phyloP scores from a whole-genome alignment of 768 basidiomycete genomes.

The Hydnum rufescens region DNA sequence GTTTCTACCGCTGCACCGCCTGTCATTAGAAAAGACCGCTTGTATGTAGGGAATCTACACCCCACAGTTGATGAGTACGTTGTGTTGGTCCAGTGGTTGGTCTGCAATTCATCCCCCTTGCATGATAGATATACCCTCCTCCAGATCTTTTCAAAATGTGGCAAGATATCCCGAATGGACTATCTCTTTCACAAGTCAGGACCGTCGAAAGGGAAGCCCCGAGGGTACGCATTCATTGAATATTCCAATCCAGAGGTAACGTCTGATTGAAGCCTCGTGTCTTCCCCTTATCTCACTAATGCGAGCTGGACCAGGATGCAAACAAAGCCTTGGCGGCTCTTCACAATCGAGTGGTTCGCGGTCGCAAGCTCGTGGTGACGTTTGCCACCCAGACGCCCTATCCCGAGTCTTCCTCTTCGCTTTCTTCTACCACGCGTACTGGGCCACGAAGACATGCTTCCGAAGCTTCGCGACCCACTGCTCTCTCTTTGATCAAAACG shows the following conservation, averaged over 20 bases:
- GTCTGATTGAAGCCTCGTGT: constrained; percentile 19
- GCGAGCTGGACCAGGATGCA: constrained; percentile 42
- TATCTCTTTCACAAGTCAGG: constrained; percentile 92
- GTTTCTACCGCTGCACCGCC: too few species aligned
- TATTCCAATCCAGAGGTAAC: constrained; percentile 56
- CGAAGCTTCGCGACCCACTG: constrained; percentile 56
- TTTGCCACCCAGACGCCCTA: constrained; percentile 48
- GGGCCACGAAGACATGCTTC: constrained; percentile 18
- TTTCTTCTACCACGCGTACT: constrained; percentile 19
- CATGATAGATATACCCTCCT: constrained; percentile 68
- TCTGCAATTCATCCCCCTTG: background rate
- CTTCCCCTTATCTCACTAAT: background rate
- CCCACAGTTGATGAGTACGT: constrained; percentile 32
- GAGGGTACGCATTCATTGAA: constrained; percentile 91
- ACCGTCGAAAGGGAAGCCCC: constrained; percentile 70
- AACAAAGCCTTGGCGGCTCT: constrained; percentile 49
- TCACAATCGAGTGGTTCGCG: constrained; percentile 66
- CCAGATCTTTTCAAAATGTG: constrained; percentile 79
- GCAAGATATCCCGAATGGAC: constrained; percentile 82
- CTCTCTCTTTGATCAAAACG: constrained; percentile 73
- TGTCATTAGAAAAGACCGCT: constrained; percentile 41
- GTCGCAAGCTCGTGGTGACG: constrained; percentile 79
- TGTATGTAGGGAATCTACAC: constrained; percentile 82
- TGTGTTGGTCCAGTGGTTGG: constrained; percentile 1
- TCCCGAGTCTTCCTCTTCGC: constrained; percentile 10